Conservation (phyloP, 257 asterid species). For the Solanum paucissectum region DNA sequence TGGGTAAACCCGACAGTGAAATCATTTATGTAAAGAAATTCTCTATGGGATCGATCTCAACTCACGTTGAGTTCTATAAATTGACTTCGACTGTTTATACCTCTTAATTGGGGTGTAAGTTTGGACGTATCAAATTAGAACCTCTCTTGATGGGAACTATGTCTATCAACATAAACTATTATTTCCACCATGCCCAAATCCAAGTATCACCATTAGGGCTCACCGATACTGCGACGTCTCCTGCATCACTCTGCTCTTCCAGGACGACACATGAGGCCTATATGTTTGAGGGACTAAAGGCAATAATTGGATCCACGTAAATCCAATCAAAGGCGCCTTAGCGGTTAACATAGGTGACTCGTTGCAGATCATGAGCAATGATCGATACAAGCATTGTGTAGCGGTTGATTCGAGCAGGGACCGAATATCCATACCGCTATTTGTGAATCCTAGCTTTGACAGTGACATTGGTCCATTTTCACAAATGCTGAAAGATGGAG, state of each 20-base stretch:
- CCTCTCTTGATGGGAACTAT: constrained; percentile 30
- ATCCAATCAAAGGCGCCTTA: constrained; percentile 32
- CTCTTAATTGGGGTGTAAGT: no score
- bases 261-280: constrained; percentile 45
- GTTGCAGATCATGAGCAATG: constrained; percentile 43
- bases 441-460: constrained; percentile 27
- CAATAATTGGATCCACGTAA: constrained; percentile 33
- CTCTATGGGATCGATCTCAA: no score
- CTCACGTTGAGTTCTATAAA: no score
- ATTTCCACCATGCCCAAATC: constrained; percentile 38
- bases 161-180: constrained; percentile 18
- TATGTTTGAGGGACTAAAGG: constrained; percentile 20
- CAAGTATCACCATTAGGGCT: constrained; percentile 34
- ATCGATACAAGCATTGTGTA: constrained; percentile 41
- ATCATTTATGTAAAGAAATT: no score
- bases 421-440: constrained; percentile 33
- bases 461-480: constrained; percentile 27
- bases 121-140: background rate
- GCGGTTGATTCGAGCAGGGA: constrained; percentile 10
- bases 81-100: no score
- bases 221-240: constrained; percentile 37
- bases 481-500: constrained; percentile 30
- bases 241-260: constrained; percentile 38
- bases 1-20: no score
- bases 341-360: constrained; percentile 37